Base-by-base conservation (phyloP, 1,139 yeast species). In the Yamadazyma blattariae region DNA sequence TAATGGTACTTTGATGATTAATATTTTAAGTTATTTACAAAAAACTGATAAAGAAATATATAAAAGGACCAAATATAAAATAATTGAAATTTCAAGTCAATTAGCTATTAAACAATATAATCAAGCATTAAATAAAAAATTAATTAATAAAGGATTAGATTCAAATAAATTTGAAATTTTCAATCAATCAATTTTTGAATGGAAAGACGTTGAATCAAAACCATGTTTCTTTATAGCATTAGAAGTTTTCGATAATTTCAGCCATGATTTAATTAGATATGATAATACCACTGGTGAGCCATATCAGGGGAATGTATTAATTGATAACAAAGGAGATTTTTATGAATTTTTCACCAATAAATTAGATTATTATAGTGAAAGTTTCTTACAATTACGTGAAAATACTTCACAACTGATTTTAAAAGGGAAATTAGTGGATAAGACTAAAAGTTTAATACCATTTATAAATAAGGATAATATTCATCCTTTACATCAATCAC, bases 241-340 rank as follows among this genome's bases (percentile, higher is more conserved):
- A 40, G 96, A 88, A 53, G 95, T 88, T 21, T 79, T 88, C 56
- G 95, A 87, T 57, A 88, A 86, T 50, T 78, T 88, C 47, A 74
- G 95, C 3, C 96, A 87, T 56, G 96, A 87, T 54, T 76, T 84
- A 24, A 73, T 87, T 7, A 70, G 94, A 28, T 87, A 85, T 51
- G 95, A 88, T 49, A 76, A 79, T 42, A 51, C 61, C 8, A 77
- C 89, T 0, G 77, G 83, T 6, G 68, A 71, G 40, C 94, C 95
- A 0, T 71, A 77, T 45, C 94, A 87, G 52, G 95, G 90, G 0
- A 79, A 82, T 47, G 95, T 87, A 2, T 72, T 83, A 10, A 66
- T 85, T 28, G 94, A 87, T 51, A 78, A 74, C 25, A 65, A 79
- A 41, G 90, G 92, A 12, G 95, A 87, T 48, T 82, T 84, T 52